Base-by-base conservation (phyloP, 306 rosid species). In the Casuarina cunninghamiana region DNA sequence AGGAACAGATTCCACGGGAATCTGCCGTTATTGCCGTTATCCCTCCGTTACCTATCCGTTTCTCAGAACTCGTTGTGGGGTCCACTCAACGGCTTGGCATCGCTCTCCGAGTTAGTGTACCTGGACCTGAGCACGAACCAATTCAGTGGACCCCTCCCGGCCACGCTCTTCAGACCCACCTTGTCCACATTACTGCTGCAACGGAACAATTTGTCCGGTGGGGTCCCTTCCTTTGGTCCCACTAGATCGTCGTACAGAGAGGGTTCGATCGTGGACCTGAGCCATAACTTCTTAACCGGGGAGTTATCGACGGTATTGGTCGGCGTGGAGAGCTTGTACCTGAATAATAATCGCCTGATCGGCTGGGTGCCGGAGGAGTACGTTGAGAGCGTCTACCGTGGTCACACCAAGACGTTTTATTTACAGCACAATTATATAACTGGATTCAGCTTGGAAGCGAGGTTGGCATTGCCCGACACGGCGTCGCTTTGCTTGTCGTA, bases 171-270 rank as follows among this genome's bases (percentile, higher is more conserved):
- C 79, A 62, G 46, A 12, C 85, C 88, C 48, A 61, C 81, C 0
- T 88, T 90, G 78, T 58, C 93, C 2, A 84, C 91, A 0, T 78
- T 92, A 3, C 77, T 83, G 48, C 41, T 92, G 66, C 90, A 90
- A 87, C 91, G 97, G 77, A 92, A 92, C 86, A 86, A 83, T 84
- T 61, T 92, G 42, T 84, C 95, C 32, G 96, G 96, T 46, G 73
- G 84, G 83, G 80, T 92, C 83, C 89, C 89, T 0, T 61, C 2
- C 0, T 63, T 49, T 15, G 71, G 6, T 45, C 74, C 78, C 54
- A 46, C 11, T 10, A 10, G 8, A 9, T 13, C 86, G 57, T 75
- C 83, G 43, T 86, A 83, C 82, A 92, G 86, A 2, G 75, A 72
- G 46, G 93, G 93, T 3, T 87, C 97, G 3, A 65, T 75, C 49